Evolutionary conservation across 352 stramenopile genomes (phyloP), one percentile per base, ranked within the genome.

Genomic region (Phytopythium oedochilum): DNA sequence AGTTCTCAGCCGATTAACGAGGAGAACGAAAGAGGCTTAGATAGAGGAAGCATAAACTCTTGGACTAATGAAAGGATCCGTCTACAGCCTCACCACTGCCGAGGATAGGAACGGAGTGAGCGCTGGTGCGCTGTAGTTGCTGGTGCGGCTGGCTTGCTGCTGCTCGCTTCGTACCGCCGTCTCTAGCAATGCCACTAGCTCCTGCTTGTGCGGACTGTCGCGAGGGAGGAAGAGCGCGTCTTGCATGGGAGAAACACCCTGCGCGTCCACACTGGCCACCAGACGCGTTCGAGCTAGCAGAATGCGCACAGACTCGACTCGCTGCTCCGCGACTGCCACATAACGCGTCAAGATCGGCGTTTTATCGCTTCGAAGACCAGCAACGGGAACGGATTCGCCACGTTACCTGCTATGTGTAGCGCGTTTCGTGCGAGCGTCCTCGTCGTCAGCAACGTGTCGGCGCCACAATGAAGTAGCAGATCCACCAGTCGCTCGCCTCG

Each of bases 1-100:
- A 57, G 15, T 83, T 83, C 36, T 70, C 59, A 50, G 64, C 67
- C n/a, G 68, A 82, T n/a, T 81, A 66, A 32, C 14, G 22, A 9
- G 45, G n/a, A n/a, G n/a, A n/a, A n/a, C n/a, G n/a, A n/a, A 39
- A 9, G 20, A 32, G 4, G 42, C 1, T 15, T 7, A 29, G 40
- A 26, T 5, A 29, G n/a, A 25, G 40, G 28, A 15, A 46, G 40
- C 20, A 23, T 18, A 20, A 23, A 20, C 15, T 23, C n/a, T 18
- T 14, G 29, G n/a, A n/a, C n/a, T n/a, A n/a, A n/a, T n/a, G n/a
- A n/a, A 34, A 11, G 29, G 29, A 34, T 34, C 29, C 23, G 10
- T 22, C 15, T 48, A 48, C 22, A 11, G 9, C 42, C 22, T 32
- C 25, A 20, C 11, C 10, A 48, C 42, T 1, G 42, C 42, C 22